Evolutionary conservation across 2,329 filamentous ascomycete species (phyloP), one percentile per base, ranked within the genome.

Genomic region (Aureobasidium sp.): DNA sequence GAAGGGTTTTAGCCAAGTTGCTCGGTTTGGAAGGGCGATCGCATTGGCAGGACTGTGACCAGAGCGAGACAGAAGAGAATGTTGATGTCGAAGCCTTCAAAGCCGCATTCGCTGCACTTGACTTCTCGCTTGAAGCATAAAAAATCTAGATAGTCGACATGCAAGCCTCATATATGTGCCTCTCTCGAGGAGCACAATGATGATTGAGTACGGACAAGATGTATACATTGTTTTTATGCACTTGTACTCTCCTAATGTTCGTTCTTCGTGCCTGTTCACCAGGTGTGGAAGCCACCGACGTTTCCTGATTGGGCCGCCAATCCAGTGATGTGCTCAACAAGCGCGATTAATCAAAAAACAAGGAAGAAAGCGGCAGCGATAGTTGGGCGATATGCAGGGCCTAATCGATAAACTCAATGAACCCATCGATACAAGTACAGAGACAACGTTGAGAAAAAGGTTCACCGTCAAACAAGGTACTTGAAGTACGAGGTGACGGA

Each of bases 1-100:
- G 95, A 44, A 85, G 86, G 48, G 94, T 97, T 4, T 78, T 97
- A 72, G 93, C 91, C 1, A 97, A 96, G 75, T 78, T 99, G 57
- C 79, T 99, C 55, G 84, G 85, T 3, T 76, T 97, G 48, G 90
- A 97, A 73, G 78, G 84, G 47, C 81, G 94, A n/a, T 77, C 87
- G 58, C 81, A 90, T 66, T 99, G 94, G 94, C 86, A 86, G 73
- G 88, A 96, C 67, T 93, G 90, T 66, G 82, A 81, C 36, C 92
- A 97, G 76, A 83, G 83, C 0, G 79, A 86, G 62, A 84, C 84
- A 11, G 91, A 96, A 67, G 94, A 97, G 77, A 85, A 82, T 60
- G 79, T 80, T 48, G 92, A 97, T 72, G 89, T 88, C 2, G 83
- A 85, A 59, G 83, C 82, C 10, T 95, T 97, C 74, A 91, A 93